Conservation (phyloP, 1,139 yeast species). For the Pneumocystis canis region DNA sequence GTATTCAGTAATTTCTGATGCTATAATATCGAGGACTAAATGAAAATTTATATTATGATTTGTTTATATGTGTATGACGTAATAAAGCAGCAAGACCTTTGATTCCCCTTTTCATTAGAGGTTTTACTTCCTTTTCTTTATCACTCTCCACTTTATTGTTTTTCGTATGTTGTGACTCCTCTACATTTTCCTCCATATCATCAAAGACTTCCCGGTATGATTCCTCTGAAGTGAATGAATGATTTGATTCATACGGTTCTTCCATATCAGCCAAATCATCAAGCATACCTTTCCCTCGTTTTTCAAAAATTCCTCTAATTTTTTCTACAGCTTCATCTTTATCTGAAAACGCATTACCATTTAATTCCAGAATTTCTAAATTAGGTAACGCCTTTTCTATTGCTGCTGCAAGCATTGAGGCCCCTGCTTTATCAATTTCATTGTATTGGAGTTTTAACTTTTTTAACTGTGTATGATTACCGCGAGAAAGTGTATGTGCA, state of each 20-base stretch:
- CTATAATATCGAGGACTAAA: not conserved
- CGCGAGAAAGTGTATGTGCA: conserved; percentile 25
- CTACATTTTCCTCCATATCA: not conserved
- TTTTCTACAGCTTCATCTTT: conserved; percentile 47
- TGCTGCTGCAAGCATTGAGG: conserved; percentile 39
- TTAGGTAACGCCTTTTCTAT: conserved; percentile 43
- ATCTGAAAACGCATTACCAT: conserved; percentile 82
- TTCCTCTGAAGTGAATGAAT: not conserved
- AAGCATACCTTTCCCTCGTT: conserved; percentile 63
- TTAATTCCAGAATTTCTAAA: conserved; percentile 57
- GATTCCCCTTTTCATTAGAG: not conserved
- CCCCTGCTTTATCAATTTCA: conserved; percentile 62
- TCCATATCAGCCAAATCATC: conserved; percentile 92
- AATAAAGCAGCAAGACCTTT: not conserved
- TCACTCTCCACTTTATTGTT: too few species aligned
- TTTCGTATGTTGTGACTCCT: too few species aligned
- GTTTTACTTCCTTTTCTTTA: not conserved
- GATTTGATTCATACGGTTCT: conserved; percentile 48
- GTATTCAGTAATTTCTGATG: not conserved
- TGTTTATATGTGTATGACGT: not conserved
- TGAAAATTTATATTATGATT: not conserved
- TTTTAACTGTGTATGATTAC: conserved; percentile 31
- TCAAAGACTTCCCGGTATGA: not conserved
- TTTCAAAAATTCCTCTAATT: conserved; percentile 49
- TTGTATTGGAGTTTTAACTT: conserved; percentile 70